Base-by-base conservation (phyloP, 2,329 filamentous ascomycete genomes). In the Fusarium succisae region DNA sequence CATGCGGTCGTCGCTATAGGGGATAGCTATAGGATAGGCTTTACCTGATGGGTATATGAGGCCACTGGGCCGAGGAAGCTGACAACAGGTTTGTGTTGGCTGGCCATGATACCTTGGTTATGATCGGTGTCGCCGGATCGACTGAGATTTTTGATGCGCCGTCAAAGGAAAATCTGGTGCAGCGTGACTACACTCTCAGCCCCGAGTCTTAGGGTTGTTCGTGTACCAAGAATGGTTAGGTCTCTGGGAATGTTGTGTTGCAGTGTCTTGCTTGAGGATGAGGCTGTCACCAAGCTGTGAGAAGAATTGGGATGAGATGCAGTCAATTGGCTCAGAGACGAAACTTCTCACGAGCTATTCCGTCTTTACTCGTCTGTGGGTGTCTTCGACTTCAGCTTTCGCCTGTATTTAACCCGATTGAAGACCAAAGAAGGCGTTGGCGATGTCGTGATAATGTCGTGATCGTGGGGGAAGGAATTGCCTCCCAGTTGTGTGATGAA, bases 11-110 rank as follows among this genome's bases (percentile, higher is more conserved):
- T 64, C 59, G 63, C 54, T 53, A 56, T 59, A 56, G 51, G 45
- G 51, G 48, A 47, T 38, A 30, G 30, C 26, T 35, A 63, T 51
- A 59, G 56, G 51, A 44, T 48, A 47, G 59, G 66, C 80, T 72
- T 59, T 81, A 87, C 86, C 84, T 88, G 86, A 67, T 88, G 86
- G 48, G 86, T 86, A 77, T 87, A 87, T 57, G 86, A 87, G 22
- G 86, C 83, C 51, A 82, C 78, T 37, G 86, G 86, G 26, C 86
- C 86, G n/a, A 88, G 78, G 77, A 86, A 88, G 76, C 84, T 84
- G 66, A 88, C 86, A 39, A 83, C 76, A 20, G 84, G 84, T 72
- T 84, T 84, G 55, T 61, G 47, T 51, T 71, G 68, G 30, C 79
- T 73, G 39, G 78, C 53, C 76, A 80, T 81, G 77, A 70, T 80